Evolutionary conservation across 1,284 basidiomycete species (phyloP).

Genomic region (Moniliophthora roreri): DNA sequence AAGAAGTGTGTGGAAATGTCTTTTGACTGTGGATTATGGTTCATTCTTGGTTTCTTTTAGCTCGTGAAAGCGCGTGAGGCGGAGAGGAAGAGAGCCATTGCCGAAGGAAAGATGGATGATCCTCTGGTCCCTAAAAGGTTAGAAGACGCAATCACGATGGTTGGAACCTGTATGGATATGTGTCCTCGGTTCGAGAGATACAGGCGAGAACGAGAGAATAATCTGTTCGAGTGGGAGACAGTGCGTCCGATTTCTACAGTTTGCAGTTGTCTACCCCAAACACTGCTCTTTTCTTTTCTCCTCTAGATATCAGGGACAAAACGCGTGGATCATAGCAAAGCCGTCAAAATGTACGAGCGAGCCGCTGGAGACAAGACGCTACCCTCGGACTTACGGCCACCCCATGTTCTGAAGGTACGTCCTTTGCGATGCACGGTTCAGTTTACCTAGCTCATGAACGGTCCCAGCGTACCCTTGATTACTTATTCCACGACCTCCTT

Average conservation of each 20-base stretch:
- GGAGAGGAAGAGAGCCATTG: slow-evolving; percentile 79
- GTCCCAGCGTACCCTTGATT: slow-evolving; percentile 81
- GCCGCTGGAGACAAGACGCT: slow-evolving; percentile 91
- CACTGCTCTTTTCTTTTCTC: slow-evolving; percentile 38
- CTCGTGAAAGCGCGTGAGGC: slow-evolving; percentile 71
- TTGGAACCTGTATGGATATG: slow-evolving; percentile 92
- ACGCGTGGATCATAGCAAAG: slow-evolving; percentile 81
- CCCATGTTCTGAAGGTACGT: slow-evolving; percentile 75
- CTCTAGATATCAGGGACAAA: slow-evolving; percentile 71
- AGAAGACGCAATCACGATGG: slow-evolving; percentile 86
- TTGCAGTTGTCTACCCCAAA: slow-evolving; percentile 17
- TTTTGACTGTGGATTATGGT: slow-evolving; percentile 16
- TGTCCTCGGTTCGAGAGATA: slow-evolving; percentile 94
- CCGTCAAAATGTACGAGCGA: slow-evolving; percentile 94
- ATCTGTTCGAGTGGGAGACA: slow-evolving; percentile 85
- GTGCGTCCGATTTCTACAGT: slow-evolving; percentile 44
- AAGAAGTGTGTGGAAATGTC: slow-evolving; percentile 51
- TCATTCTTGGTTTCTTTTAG: slow-evolving; percentile 34
- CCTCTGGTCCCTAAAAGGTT: slow-evolving; percentile 77
- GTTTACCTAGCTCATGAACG: slow-evolving; percentile 10
- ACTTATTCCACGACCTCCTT: slow-evolving; percentile 86
- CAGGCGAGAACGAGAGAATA: slow-evolving; percentile 87
- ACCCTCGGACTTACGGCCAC: slow-evolving; percentile 92
- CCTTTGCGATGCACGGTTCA: not conserved
- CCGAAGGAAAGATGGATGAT: slow-evolving; percentile 85